phyloP scores from a whole-genome alignment of 2,329 filamentous ascomycete genomes.

The Leptographium lundbergii region DNA sequence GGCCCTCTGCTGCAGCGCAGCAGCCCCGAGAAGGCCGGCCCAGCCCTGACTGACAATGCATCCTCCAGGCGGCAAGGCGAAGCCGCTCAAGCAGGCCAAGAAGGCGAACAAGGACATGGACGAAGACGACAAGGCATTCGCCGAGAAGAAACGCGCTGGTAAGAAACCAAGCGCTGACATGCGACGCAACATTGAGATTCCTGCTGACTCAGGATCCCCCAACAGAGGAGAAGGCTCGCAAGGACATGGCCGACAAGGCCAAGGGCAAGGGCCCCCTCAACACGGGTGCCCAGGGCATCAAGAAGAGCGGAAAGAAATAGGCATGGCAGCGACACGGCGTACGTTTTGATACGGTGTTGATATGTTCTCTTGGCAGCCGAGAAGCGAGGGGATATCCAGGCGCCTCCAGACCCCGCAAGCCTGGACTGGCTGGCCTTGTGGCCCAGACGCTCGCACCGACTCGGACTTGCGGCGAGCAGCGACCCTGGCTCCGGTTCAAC shows the following conservation, averaged over 20 bases:
- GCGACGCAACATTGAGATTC: no score
- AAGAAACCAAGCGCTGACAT: constrained; percentile 11
- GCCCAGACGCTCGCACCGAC: neutral
- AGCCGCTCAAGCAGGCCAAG: constrained; percentile 82
- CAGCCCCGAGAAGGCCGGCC: neutral
- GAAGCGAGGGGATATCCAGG: neutral
- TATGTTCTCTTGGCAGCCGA: neutral
- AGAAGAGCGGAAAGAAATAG: constrained; percentile 93
- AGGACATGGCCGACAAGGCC: constrained; percentile 70
- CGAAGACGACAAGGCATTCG: constrained; percentile 74
- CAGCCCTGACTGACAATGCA: constrained; percentile 7
- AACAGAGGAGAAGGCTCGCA: constrained; percentile 70
- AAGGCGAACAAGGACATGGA: constrained; percentile 73
- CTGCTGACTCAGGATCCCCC: neutral
- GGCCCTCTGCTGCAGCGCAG: neutral
- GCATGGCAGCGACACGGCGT: neutral
- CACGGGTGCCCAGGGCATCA: constrained; percentile 77
- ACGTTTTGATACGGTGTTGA: neutral
- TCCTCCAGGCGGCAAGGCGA: constrained; percentile 69
- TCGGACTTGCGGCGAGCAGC: neutral
- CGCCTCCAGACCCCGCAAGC: neutral
- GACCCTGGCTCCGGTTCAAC: no score
- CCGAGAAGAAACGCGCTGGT: constrained; percentile 78
- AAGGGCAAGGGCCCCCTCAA: constrained; percentile 83
- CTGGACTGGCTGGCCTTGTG: neutral